A percentile compares a stretch with the other conserved stretches of the same genome.
Conservation (phyloP, 805 yeast genomes). For the Cyberlindnera xylosilytica region DNA sequence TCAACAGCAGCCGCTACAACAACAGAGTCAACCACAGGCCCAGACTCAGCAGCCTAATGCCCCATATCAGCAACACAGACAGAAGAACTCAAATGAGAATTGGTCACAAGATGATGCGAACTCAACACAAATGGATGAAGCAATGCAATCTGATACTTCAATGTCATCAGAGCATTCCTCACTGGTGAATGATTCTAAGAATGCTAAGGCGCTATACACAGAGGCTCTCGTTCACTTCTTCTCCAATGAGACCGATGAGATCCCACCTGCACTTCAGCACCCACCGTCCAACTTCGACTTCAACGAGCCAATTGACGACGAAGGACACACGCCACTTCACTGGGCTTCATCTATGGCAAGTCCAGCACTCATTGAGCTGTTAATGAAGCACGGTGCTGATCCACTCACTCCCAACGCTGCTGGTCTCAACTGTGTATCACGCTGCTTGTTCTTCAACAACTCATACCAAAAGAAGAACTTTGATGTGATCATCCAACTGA, state of each 20-base stretch:
- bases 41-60: slow-evolving; percentile 1
- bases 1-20: slow-evolving; percentile 19
- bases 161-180: slow-evolving; percentile 37
- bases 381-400: slow-evolving; percentile 60
- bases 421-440: slow-evolving; percentile 71
- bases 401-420: slow-evolving; percentile 48
- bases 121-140: slow-evolving; percentile 28
- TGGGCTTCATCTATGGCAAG: slow-evolving; percentile 86
- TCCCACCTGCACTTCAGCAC: slow-evolving; percentile 37
- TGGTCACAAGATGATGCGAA: slow-evolving; percentile 34
- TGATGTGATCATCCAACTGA: slow-evolving; percentile 51
- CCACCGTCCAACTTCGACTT: slow-evolving; percentile 66
- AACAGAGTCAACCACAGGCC: not conserved
- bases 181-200: slow-evolving; percentile 9
- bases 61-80: slow-evolving; percentile 26
- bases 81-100: slow-evolving; percentile 25
- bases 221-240: slow-evolving; percentile 48
- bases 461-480: slow-evolving; percentile 64
- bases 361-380: slow-evolving; percentile 51
- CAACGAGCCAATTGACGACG: slow-evolving; percentile 69
- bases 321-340: slow-evolving; percentile 78
- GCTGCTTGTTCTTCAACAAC: slow-evolving; percentile 67
- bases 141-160: slow-evolving; percentile 38
- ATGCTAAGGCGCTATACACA: slow-evolving; percentile 35
- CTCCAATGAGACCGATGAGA: slow-evolving; percentile 34